phyloP scores from a whole-genome alignment of 225 moss, liverwort and hornwort genomes.

The Pleurozium schreberi region DNA sequence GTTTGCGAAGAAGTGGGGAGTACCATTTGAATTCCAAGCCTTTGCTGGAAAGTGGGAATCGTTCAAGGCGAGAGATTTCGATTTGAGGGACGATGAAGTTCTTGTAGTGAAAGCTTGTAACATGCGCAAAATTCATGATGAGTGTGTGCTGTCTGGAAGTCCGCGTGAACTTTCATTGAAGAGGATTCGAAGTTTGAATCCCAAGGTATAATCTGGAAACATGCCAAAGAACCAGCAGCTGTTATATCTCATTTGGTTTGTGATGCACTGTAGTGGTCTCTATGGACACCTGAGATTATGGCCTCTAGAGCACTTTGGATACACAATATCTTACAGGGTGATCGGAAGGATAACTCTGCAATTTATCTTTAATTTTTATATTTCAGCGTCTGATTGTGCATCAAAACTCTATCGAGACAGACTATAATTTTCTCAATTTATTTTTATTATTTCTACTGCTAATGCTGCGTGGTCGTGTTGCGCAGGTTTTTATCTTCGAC shows the following conservation, averaged over 20 bases:
- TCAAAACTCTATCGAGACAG: neutral
- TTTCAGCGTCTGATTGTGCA: neutral
- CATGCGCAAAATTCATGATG: constrained; percentile 41
- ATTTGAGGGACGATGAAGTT: constrained; percentile 47
- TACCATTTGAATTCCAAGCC: constrained; percentile 63
- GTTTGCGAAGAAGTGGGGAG: constrained; percentile 33
- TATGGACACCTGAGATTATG: neutral
- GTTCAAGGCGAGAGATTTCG: constrained; percentile 39
- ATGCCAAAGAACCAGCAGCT: neutral
- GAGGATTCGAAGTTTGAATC: constrained; percentile 57
- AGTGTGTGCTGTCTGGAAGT: constrained; percentile 65
- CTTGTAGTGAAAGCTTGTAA: constrained; percentile 37
- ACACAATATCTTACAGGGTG: neutral
- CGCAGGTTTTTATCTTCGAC: constrained; percentile 31
- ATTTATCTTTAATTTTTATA: neutral
- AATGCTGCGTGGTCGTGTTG: neutral
- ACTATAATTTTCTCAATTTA: neutral
- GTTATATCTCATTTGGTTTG: neutral
- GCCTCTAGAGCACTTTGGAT: neutral
- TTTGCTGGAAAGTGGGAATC: constrained; percentile 72
- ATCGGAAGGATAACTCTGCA: neutral
- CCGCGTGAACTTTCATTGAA: constrained; percentile 60
- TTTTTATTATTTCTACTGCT: neutral
- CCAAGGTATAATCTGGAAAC: constrained; percentile 9
- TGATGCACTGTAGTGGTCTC: neutral